Base-by-base conservation (phyloP, 2,329 filamentous ascomycete genomes). In the Periconia sp. region DNA sequence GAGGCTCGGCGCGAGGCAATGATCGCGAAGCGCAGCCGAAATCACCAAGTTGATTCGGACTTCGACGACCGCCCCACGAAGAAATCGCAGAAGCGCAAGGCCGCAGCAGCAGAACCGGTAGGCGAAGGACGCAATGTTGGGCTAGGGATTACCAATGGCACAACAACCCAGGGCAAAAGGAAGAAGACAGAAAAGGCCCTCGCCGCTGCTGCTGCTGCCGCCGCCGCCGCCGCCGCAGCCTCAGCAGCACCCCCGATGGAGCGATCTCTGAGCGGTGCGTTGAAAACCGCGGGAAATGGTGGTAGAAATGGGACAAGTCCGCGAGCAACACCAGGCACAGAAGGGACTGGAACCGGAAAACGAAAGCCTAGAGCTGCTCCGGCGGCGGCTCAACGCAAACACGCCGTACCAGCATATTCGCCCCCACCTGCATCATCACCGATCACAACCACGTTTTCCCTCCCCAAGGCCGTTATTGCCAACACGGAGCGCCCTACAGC, bases 1-100 rank as follows among this genome's bases (percentile, higher is more conserved):
- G 92, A 95, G 68, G 87, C 88, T 33, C 83, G 91, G 59, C 91
- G 93, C 68, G 91, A 96, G 73, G 89, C 91, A 19, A 81, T 92
- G 56, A 82, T 87, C 58, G 89, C 88, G 41, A 91, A 89, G 70
- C 89, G 86, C 58, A 84, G 84, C 59, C 63, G 72, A 42, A 88
- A 86, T 66, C 85, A 88, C 43, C 85, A 89, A 55, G 81, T 83
- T 33, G 91, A 95, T 58, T 90, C 89, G 0, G 91, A 96, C 64
- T 86, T 87, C 59, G 91, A 96, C 60, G 91, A 95, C 47, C 72
- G 77, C 37, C 72, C 65, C 0, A 68, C 74, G 46, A 94, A 91
- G 78, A 91, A 89, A 71, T 69, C 71, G 56, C 81, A 81, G 30
- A 80, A 79, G 56, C 82, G 87, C 49, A 91, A 88, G 66, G 61